Base-by-base conservation (phyloP, 2,329 filamentous ascomycete genomes). In the Sporothrix pseudoabietina region DNA sequence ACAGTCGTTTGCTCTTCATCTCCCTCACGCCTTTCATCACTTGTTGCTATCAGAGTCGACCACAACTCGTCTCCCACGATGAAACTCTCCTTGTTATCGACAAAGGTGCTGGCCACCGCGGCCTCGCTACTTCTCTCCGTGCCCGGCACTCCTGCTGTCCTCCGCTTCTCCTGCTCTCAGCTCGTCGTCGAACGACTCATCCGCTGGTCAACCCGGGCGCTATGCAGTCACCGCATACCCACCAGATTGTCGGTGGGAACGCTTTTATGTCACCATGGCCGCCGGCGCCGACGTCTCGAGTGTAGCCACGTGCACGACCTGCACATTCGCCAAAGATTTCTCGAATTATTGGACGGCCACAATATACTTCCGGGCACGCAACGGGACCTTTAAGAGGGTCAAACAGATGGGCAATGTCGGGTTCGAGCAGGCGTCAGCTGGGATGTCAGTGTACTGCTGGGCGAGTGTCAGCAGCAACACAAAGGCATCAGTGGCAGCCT, bases 381-480 rank as follows among this genome's bases (percentile, higher is more conserved):
- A 78, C 72, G 76, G 78, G 69, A 77, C 78, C 22, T 82, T 77
- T 1, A 76, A 57, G 55, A 79, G 72, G 3, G 73, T 74, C 19
- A 70, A 52, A 9, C 73, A n/a, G 78, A 63, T 72, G 44, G 69
- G 63, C 54, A 74, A 74, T 32, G 61, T 55, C 19, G 73, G 73
- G 10, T 44, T 74, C 39, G 54, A 14, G 73, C 69, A 14, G 30
- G 52, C 54, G 32, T 44, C 41, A 55, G 73, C 54, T 79, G 71
- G 55, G n/a, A 80, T 83, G 12, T 82, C 82, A 0, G 81, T 83
- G 7, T 83, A 83, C 76, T 84, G 83, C 71, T 82, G 83, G 22
- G 78, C 79, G 49, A 80, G 81, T 0, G 80, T 80, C 32, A 81
- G 81, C 55, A 81, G 82, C 32, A 81, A 80, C 55, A 81, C 82